These are phyloP conservation scores for Detonula confervacea DNA, from an alignment of 352 stramenopile genomes.

Conservation along the genomic window DNA sequence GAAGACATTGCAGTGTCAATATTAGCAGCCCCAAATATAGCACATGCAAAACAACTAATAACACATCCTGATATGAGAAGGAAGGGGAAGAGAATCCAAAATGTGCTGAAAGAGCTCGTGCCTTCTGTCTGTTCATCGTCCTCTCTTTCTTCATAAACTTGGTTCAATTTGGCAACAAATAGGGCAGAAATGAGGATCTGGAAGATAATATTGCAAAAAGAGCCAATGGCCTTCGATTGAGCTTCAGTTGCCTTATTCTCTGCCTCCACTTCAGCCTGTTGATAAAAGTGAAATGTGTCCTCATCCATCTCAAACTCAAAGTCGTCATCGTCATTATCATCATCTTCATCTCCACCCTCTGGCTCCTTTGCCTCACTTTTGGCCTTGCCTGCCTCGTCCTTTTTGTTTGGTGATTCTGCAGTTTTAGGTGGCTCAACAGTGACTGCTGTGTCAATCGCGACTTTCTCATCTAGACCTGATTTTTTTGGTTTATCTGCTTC, in stretches of 20 bases:
- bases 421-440: background rate
- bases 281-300: constrained; percentile 70
- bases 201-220: constrained; percentile 61
- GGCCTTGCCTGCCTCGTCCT: background rate
- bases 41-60: constrained; percentile 67
- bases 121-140: constrained; percentile 39
- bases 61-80: constrained; percentile 70
- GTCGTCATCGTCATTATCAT: constrained; percentile 47
- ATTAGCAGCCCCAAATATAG: constrained; percentile 68
- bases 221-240: constrained; percentile 56
- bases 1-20: constrained; percentile 43
- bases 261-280: constrained; percentile 66
- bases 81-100: constrained; percentile 82
- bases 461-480: constrained; percentile 8
- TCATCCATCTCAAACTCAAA: constrained; percentile 67
- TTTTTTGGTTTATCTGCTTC: background rate
- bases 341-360: constrained; percentile 34
- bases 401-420: constrained; percentile 14
- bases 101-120: constrained; percentile 63
- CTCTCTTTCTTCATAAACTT: constrained; percentile 47
- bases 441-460: constrained; percentile 40
- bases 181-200: constrained; percentile 67
- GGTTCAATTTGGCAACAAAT: constrained; percentile 76
- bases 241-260: constrained; percentile 66
- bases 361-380: constrained; percentile 15